Evolutionary conservation across 371 early-diverging fungal species (phyloP), one percentile per base, ranked within the genome.

Genomic region (Circinella minor): DNA sequence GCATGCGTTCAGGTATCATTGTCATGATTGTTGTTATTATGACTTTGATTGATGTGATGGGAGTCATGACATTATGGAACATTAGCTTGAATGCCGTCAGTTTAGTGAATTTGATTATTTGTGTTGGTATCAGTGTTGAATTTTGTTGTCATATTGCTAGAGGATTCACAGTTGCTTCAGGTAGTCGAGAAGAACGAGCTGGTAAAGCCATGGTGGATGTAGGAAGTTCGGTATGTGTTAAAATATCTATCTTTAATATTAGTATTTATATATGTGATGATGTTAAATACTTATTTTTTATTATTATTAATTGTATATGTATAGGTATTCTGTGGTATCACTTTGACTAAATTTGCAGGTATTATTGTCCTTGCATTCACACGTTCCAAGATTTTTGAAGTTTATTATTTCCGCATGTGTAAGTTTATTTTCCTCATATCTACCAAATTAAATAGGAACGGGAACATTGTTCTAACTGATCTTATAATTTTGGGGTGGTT

Each of bases 351-450:
- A 68, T 89, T 93, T 76, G 81, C 88, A 36, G 93, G 93, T 20
- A 89, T 93, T 46, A 68, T 87, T 63, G 91, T 92, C 5, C 75
- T 93, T 17, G 91, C 91, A 6, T 92, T 91, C 66, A 89, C 93
- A 9, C 76, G 86, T 20, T 90, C 90, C 70, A 89, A 90, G 76
- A 89, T 93, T 47, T 93, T 93, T 78, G 89, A 91, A 71, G 84
- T 91, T 10, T 93, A 90, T 68, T 93, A 93, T 71, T 93, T 93
- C 78, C 78, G 91, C 47, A 91, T 93, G 91, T 93, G 85, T 84
- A 82, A 78, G 81, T 65, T 27, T 27, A 27, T 27, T 27, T 27
- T 27, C 2, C 27, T 27, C 27, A 27, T 27, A 27, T 27, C 27
- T 27, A 27, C 27, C 27, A 27, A 27, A 27, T 27, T 27, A 27